phyloP scores from a whole-genome alignment of 352 stramenopile species.

The Pythium vanterpoolii region DNA sequence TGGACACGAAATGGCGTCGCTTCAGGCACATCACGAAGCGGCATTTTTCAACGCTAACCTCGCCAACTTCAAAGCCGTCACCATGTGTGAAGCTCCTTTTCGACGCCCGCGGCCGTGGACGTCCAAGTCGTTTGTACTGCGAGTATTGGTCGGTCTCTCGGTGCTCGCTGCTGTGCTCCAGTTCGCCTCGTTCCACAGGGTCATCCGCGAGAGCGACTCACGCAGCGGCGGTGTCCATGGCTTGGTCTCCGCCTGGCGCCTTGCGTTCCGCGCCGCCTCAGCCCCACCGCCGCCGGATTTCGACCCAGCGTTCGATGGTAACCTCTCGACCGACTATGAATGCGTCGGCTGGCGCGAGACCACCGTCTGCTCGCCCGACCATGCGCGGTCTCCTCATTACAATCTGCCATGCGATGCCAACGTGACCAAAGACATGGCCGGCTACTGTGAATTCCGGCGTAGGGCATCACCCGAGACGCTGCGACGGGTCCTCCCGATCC shows the following conservation, averaged over 20 bases:
- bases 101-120: no score
- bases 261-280: neutral
- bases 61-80: neutral
- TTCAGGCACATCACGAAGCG: neutral
- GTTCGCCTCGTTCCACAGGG: neutral
- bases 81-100: neutral
- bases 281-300: neutral
- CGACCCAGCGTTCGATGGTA: neutral
- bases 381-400: neutral
- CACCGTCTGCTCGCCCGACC: slow-evolving; percentile 12
- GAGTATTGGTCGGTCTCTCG: neutral
- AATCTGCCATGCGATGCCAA: slow-evolving; percentile 4
- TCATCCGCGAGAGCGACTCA: neutral
- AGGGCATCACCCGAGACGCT: neutral
- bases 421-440: slow-evolving; percentile 5
- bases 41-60: neutral
- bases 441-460: slow-evolving; percentile 23
- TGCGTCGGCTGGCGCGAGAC: slow-evolving; percentile 22
- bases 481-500: slow-evolving; percentile 12
- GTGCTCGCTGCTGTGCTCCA: neutral
- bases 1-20: neutral
- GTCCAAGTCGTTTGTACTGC: neutral
- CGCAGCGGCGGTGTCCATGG: neutral
- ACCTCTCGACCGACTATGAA: neutral
- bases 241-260: neutral